These are phyloP conservation scores for Plasmodium billcollinsi DNA, from an alignment of 169 alveolate genomes.

Conservation along the genomic window DNA sequence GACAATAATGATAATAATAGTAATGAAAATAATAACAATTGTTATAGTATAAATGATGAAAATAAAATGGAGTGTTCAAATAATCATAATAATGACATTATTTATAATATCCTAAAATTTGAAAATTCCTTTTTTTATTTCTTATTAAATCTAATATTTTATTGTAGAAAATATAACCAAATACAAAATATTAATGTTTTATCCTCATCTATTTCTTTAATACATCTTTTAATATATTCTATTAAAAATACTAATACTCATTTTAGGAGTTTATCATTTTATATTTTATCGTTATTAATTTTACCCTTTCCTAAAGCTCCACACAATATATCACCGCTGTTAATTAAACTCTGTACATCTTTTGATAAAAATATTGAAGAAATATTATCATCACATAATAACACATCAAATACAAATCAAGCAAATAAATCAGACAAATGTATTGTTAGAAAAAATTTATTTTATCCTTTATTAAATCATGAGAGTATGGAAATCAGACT, in stretches of 20 bases:
- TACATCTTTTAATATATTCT: slow-evolving; percentile 36
- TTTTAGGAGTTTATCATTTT: slow-evolving; percentile 64
- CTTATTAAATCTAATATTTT: slow-evolving; percentile 53
- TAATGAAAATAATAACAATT: neutral
- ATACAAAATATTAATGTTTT: slow-evolving; percentile 50
- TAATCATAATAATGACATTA: neutral
- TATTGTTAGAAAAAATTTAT: slow-evolving; percentile 44
- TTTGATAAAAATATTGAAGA: slow-evolving; percentile 66
- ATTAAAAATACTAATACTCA: slow-evolving; percentile 46
- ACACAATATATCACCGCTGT: slow-evolving; percentile 22
- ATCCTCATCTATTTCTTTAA: slow-evolving; percentile 60
- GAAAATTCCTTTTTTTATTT: slow-evolving; percentile 71
- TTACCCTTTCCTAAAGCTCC: slow-evolving; percentile 54
- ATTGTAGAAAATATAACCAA: slow-evolving; percentile 66
- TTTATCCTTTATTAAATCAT: slow-evolving; percentile 47
- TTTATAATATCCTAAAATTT: slow-evolving; percentile 9
- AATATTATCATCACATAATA: slow-evolving; percentile 24
- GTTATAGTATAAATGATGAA: neutral
- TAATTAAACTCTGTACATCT: slow-evolving; percentile 52
- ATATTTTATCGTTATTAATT: slow-evolving; percentile 51
- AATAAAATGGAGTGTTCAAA: neutral
- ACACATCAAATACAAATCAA: slow-evolving; percentile 1
- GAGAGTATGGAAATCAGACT: slow-evolving; percentile 20
- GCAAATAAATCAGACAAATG: slow-evolving; percentile 31
- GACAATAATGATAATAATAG: neutral